phyloP scores from a whole-genome alignment of 768 basidiomycete genomes.

The Suillus decipiens region DNA sequence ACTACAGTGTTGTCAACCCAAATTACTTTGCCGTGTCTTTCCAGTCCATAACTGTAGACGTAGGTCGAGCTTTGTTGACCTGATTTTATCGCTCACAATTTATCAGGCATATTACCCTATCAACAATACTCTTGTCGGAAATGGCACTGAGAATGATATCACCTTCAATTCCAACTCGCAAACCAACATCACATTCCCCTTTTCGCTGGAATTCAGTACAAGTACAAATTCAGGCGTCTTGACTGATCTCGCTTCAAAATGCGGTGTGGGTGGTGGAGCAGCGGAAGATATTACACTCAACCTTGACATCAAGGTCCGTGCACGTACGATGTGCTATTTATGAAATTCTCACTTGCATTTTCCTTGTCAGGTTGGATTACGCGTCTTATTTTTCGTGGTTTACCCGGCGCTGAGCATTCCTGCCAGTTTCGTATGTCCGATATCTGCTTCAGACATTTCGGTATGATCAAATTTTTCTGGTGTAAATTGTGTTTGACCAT shows the following conservation, averaged over 20 bases:
- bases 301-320: constrained; percentile 66
- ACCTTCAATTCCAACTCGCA: constrained; percentile 51
- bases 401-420: constrained; percentile 65
- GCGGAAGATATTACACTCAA: constrained; percentile 55
- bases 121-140: constrained; percentile 66
- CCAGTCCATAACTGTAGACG: constrained; percentile 62
- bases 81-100: constrained; percentile 11
- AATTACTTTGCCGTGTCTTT: constrained; percentile 77
- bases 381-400: constrained; percentile 63
- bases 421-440: constrained; percentile 66
- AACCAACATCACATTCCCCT: constrained; percentile 77
- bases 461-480: constrained; percentile 15
- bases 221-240: constrained; percentile 61
- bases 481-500: constrained; percentile 16
- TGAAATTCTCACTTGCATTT: constrained; percentile 6
- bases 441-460: constrained; percentile 36
- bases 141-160: constrained; percentile 50
- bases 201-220: constrained; percentile 62
- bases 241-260: constrained; percentile 62
- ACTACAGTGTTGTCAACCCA: constrained; percentile 72
- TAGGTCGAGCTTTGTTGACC: constrained; percentile 27
- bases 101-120: constrained; percentile 74
- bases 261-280: constrained; percentile 50
- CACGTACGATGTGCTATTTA: constrained; percentile 6
- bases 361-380: constrained; percentile 56